A percentile compares a stretch with the other conserved stretches of the same genome.
Conservation (phyloP, 768 basidiomycete species). For the Suillus bovinus region DNA sequence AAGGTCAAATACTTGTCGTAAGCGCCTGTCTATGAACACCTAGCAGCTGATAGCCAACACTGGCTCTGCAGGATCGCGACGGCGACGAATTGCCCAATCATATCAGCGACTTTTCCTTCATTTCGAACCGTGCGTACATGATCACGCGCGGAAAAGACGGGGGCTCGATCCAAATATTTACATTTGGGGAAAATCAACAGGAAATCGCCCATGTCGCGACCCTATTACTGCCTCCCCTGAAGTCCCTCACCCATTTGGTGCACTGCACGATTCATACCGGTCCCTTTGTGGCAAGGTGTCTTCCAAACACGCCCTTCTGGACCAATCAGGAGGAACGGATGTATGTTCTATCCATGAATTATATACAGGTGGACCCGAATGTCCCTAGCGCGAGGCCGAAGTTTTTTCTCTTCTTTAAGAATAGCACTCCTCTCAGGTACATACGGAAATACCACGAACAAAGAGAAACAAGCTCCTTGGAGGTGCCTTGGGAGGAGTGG, state of each 20-base stretch:
- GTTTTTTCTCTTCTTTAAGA: conserved; percentile 35
- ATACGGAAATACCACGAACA: conserved; percentile 8
- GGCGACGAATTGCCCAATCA: conserved; percentile 23
- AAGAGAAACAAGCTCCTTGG: background rate
- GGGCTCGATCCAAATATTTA: conserved; percentile 46
- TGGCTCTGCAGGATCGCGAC: conserved; percentile 30
- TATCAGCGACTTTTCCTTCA: conserved; percentile 47
- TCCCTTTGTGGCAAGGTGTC: conserved; percentile 31
- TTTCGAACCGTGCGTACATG: conserved; percentile 44
- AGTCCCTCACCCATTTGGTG: conserved; percentile 14
- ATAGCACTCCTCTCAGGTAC: conserved; percentile 27
- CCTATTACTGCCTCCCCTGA: conserved; percentile 17
- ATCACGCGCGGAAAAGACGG: conserved; percentile 34
- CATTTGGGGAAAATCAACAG: conserved; percentile 28
- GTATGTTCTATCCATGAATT: conserved; percentile 27
- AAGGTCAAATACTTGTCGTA: conserved; percentile 43
- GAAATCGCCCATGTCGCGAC: conserved; percentile 21
- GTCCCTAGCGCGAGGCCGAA: conserved; percentile 13
- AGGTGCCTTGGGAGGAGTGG: conserved; percentile 40
- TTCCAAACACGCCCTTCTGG: conserved; percentile 24
- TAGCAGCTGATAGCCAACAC: background rate
- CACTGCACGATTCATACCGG: conserved; percentile 33
- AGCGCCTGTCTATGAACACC: conserved; percentile 17
- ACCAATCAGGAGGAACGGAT: conserved; percentile 27
- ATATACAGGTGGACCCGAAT: conserved; percentile 10